Percentiles rank a stretch among this genome's conserved stretches.
phyloP scores from a whole-genome alignment of 2,329 filamentous ascomycete species.

The Chlorencoelia australis region DNA sequence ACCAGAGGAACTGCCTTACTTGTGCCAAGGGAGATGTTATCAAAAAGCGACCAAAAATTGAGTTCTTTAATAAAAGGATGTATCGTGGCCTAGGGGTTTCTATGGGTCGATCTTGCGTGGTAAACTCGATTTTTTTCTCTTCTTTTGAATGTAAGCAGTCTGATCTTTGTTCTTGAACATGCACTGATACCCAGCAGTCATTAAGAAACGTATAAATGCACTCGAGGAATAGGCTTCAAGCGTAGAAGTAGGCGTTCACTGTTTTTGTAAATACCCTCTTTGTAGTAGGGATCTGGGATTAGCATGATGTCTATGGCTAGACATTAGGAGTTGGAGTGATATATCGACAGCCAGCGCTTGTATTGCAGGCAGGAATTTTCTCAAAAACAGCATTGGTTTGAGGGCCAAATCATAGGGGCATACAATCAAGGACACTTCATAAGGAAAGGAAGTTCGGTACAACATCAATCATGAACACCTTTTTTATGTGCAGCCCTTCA shows the following conservation, averaged over 20 bases:
- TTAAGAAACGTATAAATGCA: constrained; percentile 50
- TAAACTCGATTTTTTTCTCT: constrained; percentile 86
- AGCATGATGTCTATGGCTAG: constrained; percentile 1
- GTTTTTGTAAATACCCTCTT: constrained; percentile 6
- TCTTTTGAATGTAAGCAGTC: constrained; percentile 53
- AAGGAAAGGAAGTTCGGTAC: background rate
- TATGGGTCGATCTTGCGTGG: constrained; percentile 70
- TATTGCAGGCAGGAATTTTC: background rate
- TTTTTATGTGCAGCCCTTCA: background rate
- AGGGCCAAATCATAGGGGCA: no score
- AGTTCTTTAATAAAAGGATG: constrained; percentile 68
- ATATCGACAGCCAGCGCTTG: background rate
- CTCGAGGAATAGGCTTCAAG: constrained; percentile 19
- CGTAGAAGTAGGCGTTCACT: background rate
- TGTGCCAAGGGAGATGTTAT: constrained; percentile 55
- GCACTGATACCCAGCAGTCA: constrained; percentile 29
- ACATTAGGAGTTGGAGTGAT: background rate
- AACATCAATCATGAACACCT: background rate
- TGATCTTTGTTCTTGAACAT: background rate
- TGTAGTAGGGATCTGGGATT: constrained; percentile 7
- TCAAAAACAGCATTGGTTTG: background rate
- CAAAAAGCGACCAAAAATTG: constrained; percentile 58
- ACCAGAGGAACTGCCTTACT: constrained; percentile 71
- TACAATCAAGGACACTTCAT: no score
- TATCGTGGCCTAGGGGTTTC: constrained; percentile 77